A percentile compares a stretch with the other conserved stretches of the same genome.
phyloP scores from a whole-genome alignment of 441 rosid genomes.

The Syzygium malaccense region DNA sequence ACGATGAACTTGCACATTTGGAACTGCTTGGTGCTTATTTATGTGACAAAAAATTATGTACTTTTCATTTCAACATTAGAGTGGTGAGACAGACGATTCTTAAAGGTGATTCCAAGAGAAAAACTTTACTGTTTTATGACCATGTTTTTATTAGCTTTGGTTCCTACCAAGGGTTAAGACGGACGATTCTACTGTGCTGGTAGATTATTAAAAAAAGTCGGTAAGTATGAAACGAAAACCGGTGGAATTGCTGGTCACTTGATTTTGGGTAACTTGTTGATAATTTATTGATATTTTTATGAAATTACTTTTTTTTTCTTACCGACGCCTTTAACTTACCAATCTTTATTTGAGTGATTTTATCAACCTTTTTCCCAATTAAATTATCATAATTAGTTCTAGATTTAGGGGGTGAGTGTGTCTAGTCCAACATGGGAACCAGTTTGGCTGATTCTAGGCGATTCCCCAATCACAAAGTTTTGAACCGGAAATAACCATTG shows the following conservation, averaged over 20 bases:
- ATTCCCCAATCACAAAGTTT: neutral
- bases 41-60: neutral
- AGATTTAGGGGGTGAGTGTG: neutral
- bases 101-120: neutral
- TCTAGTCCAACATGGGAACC: neutral
- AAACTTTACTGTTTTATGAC: neutral
- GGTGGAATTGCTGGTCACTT: neutral
- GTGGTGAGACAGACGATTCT: neutral
- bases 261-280: neutral
- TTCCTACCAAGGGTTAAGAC: neutral
- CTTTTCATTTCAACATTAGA: neutral
- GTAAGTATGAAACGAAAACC: neutral
- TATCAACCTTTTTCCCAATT: neutral
- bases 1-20: too few species aligned
- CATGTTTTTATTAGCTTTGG: neutral
- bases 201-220: neutral
- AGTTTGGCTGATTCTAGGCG: neutral
- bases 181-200: neutral
- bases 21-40: neutral
- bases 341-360: neutral
- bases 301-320: neutral
- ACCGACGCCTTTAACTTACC: neutral
- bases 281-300: neutral
- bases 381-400: neutral
- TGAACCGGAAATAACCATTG: fast-evolving